Percentiles rank a stretch among this genome's conserved stretches.
Evolutionary conservation across 495 filamentous ascomycete genomes (phyloP).

Genomic region (Tuber aestivum): DNA sequence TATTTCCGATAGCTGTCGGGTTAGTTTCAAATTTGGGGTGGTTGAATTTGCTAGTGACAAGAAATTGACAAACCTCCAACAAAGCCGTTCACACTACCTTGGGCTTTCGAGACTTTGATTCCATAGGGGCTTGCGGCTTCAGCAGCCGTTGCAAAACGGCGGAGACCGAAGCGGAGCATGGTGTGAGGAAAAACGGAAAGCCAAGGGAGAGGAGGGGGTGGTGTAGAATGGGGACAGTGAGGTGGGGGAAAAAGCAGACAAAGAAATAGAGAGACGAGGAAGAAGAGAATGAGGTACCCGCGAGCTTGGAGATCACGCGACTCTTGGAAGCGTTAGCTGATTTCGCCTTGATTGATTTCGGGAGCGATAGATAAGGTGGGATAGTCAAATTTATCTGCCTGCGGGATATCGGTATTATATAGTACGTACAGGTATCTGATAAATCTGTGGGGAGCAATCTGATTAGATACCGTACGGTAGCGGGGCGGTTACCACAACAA

Average conservation of each 20-base stretch:
- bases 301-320: conserved; percentile 3
- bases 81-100: conserved; percentile 75
- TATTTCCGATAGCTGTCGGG: conserved; percentile 86
- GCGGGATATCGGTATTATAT: not conserved
- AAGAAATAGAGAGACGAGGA: not conserved
- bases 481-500: not conserved
- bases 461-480: conserved; percentile 7
- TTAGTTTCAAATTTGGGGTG: conserved; percentile 22
- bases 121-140: conserved; percentile 57
- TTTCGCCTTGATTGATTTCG: not conserved
- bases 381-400: not conserved
- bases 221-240: not conserved
- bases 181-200: not conserved
- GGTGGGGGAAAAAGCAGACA: not conserved
- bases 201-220: not conserved
- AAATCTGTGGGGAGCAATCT: not conserved
- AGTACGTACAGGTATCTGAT: not conserved
- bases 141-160: conserved; percentile 50
- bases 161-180: conserved; percentile 53
- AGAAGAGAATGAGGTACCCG: conserved; percentile 8
- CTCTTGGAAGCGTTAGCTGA: not conserved
- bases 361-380: not conserved
- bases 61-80: conserved; percentile 65
- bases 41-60: not conserved
- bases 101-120: conserved; percentile 68